These are phyloP conservation scores for Gossypium stocksii DNA, from an alignment of 345 rosid species.

Conservation along the genomic window DNA sequence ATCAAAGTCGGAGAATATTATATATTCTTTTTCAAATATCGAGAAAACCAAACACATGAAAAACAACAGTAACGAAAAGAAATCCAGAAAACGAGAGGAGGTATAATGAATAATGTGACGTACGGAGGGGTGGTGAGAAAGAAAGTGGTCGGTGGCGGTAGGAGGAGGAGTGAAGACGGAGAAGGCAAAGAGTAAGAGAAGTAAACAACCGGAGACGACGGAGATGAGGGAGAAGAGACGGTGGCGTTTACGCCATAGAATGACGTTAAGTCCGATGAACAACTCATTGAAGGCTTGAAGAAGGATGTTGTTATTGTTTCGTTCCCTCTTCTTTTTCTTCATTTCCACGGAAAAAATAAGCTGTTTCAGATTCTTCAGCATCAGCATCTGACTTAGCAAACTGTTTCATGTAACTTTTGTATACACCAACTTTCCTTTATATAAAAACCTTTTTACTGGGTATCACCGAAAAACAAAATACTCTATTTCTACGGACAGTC, in stretches of 20 bases:
- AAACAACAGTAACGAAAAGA: neutral
- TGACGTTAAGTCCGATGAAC: constrained; percentile 32
- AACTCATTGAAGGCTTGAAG: constrained; percentile 18
- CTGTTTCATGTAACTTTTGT: neutral
- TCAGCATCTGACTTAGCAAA: neutral
- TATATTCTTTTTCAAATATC: neutral
- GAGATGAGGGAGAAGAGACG: constrained; percentile 57
- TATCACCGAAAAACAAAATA: neutral
- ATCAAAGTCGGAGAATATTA: neutral
- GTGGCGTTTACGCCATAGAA: constrained; percentile 49
- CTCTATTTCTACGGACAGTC: no score
- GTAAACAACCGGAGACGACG: constrained; percentile 50
- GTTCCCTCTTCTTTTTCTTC: constrained; percentile 44
- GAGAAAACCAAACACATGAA: constrained; percentile 10
- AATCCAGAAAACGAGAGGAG: neutral
- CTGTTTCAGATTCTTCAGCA: constrained; percentile 14
- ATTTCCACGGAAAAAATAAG: constrained; percentile 16
- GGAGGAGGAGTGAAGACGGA: constrained; percentile 49
- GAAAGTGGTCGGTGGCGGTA: constrained; percentile 30
- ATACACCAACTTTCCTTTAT: neutral
- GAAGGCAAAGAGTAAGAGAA: constrained; percentile 49
- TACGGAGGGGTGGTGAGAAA: constrained; percentile 23
- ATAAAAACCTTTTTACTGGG: neutral
- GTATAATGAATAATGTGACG: neutral
- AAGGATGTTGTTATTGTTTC: neutral